These are phyloP conservation scores for Cordyceps sp. DNA, from an alignment of 2,329 filamentous ascomycete species.

Conservation along the genomic window DNA sequence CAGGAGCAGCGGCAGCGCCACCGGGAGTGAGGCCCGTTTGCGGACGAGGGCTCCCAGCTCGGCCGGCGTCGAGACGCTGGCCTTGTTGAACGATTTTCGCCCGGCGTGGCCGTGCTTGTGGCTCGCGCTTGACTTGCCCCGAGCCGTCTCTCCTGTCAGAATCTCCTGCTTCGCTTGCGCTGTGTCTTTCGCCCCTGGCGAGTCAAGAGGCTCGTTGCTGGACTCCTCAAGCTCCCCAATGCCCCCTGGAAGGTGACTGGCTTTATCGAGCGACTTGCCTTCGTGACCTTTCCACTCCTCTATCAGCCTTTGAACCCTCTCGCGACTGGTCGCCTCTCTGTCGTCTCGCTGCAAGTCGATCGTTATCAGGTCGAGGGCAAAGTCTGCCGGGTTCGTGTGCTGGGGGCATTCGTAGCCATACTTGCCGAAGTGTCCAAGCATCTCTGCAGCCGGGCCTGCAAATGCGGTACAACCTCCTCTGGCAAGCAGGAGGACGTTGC, in stretches of 20 bases:
- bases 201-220: conserved; percentile 3
- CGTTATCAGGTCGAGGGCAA: conserved; percentile 61
- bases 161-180: neutral
- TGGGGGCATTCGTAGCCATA: conserved; percentile 48
- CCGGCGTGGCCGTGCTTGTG: no score
- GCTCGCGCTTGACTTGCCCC: neutral
- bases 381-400: conserved; percentile 63
- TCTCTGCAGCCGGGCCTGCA: conserved; percentile 42
- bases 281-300: conserved; percentile 30
- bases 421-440: conserved; percentile 46
- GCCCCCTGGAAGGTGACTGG: conserved; percentile 7
- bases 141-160: neutral
- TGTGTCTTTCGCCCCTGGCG: conserved; percentile 4
- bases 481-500: conserved; percentile 53
- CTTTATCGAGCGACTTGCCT: conserved; percentile 3
- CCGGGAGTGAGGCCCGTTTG: conserved; percentile 41
- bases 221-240: conserved; percentile 14
- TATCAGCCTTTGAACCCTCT: conserved; percentile 44
- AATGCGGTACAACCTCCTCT: conserved; percentile 54
- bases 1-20: conserved; percentile 51
- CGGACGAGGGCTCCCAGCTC: conserved; percentile 54
- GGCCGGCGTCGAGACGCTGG: conserved; percentile 45
- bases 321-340: conserved; percentile 44
- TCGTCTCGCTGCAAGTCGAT: conserved; percentile 53
- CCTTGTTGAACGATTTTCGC: conserved; percentile 24